Base-by-base conservation (phyloP, 2,329 filamentous ascomycete species). In the Sarocladium strictum region DNA sequence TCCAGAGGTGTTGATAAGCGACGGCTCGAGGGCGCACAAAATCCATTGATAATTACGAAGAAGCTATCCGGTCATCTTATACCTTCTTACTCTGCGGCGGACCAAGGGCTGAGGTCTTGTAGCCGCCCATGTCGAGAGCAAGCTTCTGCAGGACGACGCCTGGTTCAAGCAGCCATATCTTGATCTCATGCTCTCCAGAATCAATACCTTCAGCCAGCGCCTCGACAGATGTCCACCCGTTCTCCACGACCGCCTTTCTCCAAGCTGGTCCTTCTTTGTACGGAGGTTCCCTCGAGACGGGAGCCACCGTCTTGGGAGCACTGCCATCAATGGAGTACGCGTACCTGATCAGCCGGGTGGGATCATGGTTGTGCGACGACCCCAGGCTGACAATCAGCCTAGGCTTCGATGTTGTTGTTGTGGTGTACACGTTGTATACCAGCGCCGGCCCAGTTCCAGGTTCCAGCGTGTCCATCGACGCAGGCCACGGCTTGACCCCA, bases 321-420 rank as follows among this genome's bases (percentile, higher is more conserved):
- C 35, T 38, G 2, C 53, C 56, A 26, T 67, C 64, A 9, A 67
- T 37, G 12, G 58, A 58, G 24, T 65, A 63, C 1, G 60, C 61
- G 49, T 63, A 68, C 54, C 60, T 55, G 54, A 65, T 64, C 17
- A 61, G 61, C 14, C 56, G 54, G 24, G 55, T 58, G 15, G 64
- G 62, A 55, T 67, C 63, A 4, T 64, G 59, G 53, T 68, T 67
- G 35, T 65, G 63, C 3, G 65, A 65, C 11, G 63, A 50, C 3
- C 58, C 62, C 17, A 68, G 62, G 58, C 64, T 65, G 3, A 68
- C 59, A 1, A 64, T 62, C 2, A 65, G 54, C 17, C 47, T 35
- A 11, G 58, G 55, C 14, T 26, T 14, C 1, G 60, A 55, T 2
- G 60, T 58, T 3, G 58, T 51, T 1, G 58, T 54, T 12, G 63